phyloP scores from a whole-genome alignment of 306 rosid species.

The Acacia acuminata region DNA sequence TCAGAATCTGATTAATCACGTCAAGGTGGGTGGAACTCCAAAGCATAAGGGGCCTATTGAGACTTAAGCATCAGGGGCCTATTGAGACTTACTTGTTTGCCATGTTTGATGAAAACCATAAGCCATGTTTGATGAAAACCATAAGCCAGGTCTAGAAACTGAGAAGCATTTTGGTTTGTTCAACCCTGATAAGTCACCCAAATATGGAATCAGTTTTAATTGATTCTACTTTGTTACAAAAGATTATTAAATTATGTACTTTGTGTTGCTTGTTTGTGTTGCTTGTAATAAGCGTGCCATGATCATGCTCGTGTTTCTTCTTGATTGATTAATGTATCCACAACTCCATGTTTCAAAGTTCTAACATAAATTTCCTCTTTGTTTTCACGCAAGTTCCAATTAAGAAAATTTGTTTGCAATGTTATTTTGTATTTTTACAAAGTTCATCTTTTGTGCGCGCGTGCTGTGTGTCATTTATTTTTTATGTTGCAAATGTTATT shows the following conservation, averaged over 20 bases:
- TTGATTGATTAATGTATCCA: background rate
- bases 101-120: conserved; percentile 51
- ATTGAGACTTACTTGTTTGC: conserved; percentile 46
- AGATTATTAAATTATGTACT: background rate
- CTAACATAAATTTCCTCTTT: background rate
- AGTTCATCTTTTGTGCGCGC: no score
- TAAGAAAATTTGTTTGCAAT: no score
- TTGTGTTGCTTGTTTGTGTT: background rate
- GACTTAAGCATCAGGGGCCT: conserved; percentile 24
- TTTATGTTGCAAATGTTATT: no score
- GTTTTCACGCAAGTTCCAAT: no score
- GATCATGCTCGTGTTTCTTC: background rate
- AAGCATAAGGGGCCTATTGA: conserved; percentile 33
- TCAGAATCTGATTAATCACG: conserved; percentile 51
- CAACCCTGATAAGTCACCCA: background rate
- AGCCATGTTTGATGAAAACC: conserved; percentile 53
- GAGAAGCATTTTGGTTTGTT: background rate
- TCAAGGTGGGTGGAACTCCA: conserved; percentile 41
- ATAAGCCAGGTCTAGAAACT: background rate
- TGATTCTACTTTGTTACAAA: background rate
- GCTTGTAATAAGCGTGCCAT: background rate
- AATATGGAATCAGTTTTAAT: background rate
- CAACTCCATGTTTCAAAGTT: background rate
- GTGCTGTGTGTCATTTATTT: no score
- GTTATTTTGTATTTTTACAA: no score